phyloP scores from a whole-genome alignment of 164 flowering plant species.

The Piper longum region DNA sequence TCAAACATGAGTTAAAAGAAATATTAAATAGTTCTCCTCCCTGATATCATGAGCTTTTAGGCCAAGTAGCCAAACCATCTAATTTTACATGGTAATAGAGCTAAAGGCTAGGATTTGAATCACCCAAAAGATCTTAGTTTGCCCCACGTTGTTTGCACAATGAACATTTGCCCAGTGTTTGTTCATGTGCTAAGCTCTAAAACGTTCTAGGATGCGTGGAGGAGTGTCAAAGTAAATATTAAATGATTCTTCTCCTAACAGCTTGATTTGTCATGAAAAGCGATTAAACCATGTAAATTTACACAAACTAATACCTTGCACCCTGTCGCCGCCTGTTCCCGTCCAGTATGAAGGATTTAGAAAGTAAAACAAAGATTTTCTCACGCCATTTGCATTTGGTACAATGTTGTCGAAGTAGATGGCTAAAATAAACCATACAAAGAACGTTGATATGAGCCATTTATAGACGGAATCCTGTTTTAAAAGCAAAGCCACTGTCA shows the following conservation, averaged over 20 bases:
- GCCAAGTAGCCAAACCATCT: too few relatives aligned
- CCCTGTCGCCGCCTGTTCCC: slow-evolving; percentile 69
- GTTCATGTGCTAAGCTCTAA: too few relatives aligned
- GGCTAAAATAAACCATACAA: slow-evolving; percentile 71
- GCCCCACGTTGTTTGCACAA: too few relatives aligned
- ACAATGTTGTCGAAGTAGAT: slow-evolving; percentile 86
- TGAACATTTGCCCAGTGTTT: too few relatives aligned
- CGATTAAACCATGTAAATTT: background rate
- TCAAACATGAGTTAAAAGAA: background rate
- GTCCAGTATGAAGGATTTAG: slow-evolving; percentile 80
- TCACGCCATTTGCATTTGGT: slow-evolving; percentile 67
- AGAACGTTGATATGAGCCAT: slow-evolving; percentile 61
- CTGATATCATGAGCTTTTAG: too few relatives aligned
- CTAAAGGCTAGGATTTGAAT: too few relatives aligned
- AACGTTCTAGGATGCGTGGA: too few relatives aligned
- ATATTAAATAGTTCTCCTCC: too few relatives aligned
- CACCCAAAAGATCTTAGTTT: too few relatives aligned
- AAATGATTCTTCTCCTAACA: too few relatives aligned
- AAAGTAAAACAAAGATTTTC: slow-evolving; percentile 75
- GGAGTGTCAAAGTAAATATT: too few relatives aligned
- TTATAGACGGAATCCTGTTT: slow-evolving; percentile 63
- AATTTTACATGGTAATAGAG: too few relatives aligned
- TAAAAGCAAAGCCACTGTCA: slow-evolving; percentile 7
- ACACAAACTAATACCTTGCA: slow-evolving; percentile 36
- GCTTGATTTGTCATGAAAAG: background rate